A percentile compares a stretch with the other conserved stretches of the same genome.
Evolutionary conservation across 148 eudicot species (phyloP).

Genomic region (Chenopodium suecicum): DNA sequence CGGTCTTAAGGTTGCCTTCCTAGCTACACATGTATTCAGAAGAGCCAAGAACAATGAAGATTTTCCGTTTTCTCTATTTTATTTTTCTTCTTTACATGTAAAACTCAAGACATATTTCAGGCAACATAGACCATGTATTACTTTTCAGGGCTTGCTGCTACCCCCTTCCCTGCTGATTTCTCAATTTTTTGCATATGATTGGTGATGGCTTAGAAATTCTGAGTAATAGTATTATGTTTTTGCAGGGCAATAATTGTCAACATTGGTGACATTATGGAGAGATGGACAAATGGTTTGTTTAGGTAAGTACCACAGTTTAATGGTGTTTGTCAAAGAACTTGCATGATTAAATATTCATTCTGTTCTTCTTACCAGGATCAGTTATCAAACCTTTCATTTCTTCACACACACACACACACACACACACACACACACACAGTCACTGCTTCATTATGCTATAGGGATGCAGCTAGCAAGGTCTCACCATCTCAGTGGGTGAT

Average conservation of each 20-base stretch:
- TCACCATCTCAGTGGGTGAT: too few species aligned
- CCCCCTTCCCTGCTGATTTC: too few species aligned
- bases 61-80: too few species aligned
- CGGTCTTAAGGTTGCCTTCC: too few species aligned
- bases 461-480: neutral
- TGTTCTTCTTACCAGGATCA: neutral
- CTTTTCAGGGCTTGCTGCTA: too few species aligned
- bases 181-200: too few species aligned
- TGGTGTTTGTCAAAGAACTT: neutral
- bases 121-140: too few species aligned
- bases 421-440: neutral
- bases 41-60: too few species aligned
- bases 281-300: slow-evolving; percentile 76
- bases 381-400: neutral
- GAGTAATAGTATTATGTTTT: slow-evolving; percentile 1
- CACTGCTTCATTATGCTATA: neutral
- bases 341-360: too few species aligned
- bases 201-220: neutral
- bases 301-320: slow-evolving; percentile 33
- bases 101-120: too few species aligned
- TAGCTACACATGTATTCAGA: too few species aligned
- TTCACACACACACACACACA: neutral
- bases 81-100: too few species aligned
- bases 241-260: slow-evolving; percentile 78
- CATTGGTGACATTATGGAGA: slow-evolving; percentile 70